A percentile compares a stretch with the other conserved stretches of the same genome.
Conservation (phyloP, 177 flowering plant genomes). For the Vitis hybrid region DNA sequence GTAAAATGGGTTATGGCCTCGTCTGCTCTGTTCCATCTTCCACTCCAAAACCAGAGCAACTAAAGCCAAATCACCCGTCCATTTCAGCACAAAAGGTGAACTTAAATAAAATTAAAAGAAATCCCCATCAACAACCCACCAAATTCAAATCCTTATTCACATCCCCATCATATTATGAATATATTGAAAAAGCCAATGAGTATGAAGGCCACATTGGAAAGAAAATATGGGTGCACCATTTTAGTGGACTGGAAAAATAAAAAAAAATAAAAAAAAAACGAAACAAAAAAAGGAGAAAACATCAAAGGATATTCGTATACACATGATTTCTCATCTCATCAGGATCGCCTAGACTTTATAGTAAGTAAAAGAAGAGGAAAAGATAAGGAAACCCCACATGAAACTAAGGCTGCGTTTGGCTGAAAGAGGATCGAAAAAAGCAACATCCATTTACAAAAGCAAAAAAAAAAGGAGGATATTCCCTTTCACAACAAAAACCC, state of each 20-base stretch:
- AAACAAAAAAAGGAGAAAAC: too few relatives aligned
- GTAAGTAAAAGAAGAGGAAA: neutral
- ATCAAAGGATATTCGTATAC: neutral
- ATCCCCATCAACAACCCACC: slow-evolving; percentile 10
- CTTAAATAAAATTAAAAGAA: neutral
- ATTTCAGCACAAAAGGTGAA: slow-evolving; percentile 2
- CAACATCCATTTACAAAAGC: slow-evolving; percentile 32
- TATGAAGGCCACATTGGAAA: too few relatives aligned
- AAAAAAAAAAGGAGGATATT: slow-evolving; percentile 15
- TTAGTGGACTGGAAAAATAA: too few relatives aligned
- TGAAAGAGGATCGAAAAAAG: slow-evolving; percentile 20
- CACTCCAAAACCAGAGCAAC: slow-evolving; percentile 7
- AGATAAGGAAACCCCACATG: slow-evolving; percentile 6
- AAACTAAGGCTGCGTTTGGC: slow-evolving; percentile 22
- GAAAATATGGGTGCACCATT: too few relatives aligned
- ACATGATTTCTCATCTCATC: neutral
- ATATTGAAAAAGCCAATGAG: too few relatives aligned
- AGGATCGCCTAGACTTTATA: neutral
- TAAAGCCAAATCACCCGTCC: slow-evolving; percentile 20
- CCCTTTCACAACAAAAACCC: slow-evolving; percentile 19
- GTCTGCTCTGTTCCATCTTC: neutral
- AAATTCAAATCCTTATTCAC: slow-evolving; percentile 6
- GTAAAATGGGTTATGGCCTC: neutral
- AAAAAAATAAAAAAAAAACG: too few relatives aligned
- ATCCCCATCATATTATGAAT: slow-evolving; percentile 5